phyloP scores from a whole-genome alignment of 257 asterid genomes.

The Nicotiana undulata region DNA sequence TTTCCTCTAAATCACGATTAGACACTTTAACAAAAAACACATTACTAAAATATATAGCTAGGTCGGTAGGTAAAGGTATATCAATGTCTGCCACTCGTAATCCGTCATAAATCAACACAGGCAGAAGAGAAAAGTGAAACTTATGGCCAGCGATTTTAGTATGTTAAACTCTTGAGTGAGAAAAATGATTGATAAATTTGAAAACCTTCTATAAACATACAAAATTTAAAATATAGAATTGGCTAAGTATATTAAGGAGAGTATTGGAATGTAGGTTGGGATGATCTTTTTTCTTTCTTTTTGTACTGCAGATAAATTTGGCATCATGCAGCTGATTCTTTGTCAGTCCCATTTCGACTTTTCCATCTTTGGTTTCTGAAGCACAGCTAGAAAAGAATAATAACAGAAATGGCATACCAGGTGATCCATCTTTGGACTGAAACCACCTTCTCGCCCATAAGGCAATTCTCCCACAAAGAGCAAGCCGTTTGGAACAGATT shows the following conservation, averaged over 20 bases:
- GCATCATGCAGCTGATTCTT: background rate
- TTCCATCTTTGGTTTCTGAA: background rate
- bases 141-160: background rate
- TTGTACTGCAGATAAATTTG: background rate
- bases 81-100: background rate
- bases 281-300: no score
- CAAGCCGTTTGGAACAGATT: constrained; percentile 78
- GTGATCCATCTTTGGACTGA: constrained; percentile 99
- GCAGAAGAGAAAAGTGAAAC: background rate
- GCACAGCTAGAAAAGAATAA: background rate
- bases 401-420: constrained; percentile 46
- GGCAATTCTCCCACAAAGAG: constrained; percentile 94
- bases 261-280: background rate
- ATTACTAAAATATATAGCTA: background rate
- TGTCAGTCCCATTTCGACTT: background rate
- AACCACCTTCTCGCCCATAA: constrained; percentile 52
- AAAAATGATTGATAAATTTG: background rate
- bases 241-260: background rate
- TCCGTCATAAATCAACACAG: background rate
- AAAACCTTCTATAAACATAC: background rate
- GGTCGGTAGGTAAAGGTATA: background rate
- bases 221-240: background rate
- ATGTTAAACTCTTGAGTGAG: background rate
- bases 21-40: background rate
- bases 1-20: background rate